Evolutionary conservation across 495 filamentous ascomycete species (phyloP), one percentile per base, ranked within the genome.

Genomic region (Aspergillus diversus): DNA sequence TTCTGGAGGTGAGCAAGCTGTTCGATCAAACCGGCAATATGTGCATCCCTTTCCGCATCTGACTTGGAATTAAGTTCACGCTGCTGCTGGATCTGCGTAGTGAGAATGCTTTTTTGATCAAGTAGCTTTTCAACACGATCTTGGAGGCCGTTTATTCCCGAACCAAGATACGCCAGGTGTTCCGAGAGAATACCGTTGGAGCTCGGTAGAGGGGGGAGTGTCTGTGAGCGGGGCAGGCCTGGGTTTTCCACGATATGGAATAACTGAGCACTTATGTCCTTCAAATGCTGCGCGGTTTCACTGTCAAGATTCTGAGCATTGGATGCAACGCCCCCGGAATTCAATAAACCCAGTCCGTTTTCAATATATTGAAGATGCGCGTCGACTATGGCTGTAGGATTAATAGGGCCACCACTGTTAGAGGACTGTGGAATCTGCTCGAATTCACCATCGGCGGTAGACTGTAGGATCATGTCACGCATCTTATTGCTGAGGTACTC

Each of bases 71-170:
- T 95, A 55, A 96, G 83, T 68, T 95, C 92, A 46, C 92, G 88
- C 74, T 97, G 93, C 71, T 96, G 92, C 75, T 96, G 92, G 66
- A 97, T 92, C 66, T 97, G 92, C 4, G 91, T 87, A 63, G 90
- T 88, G 27, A 97, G 75, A 16, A 93, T 93, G 53, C 84, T 83
- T 73, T 96, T 93, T 65, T 97, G 92, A 63, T 97, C 92, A 42
- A 89, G 84, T 27, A 96, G 76, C n/a, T 80, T 71, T 63, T 76
- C 74, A 15, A 80, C 70, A 15, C 79, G 75, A 46, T 66, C 80
- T 66, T 90, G 90, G 7, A 98, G 77, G 68, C 85, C 86, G 69
- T 92, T 90, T 2, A 99, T 84, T 71, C 90, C 96, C 15, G 85
- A 73, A 9, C 78, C 78, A 33, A 88, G 79, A 63, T 86, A 85